Evolutionary conservation across 2,329 filamentous ascomycete species (phyloP).

Genomic region (Phyllosticta citribraziliensis): DNA sequence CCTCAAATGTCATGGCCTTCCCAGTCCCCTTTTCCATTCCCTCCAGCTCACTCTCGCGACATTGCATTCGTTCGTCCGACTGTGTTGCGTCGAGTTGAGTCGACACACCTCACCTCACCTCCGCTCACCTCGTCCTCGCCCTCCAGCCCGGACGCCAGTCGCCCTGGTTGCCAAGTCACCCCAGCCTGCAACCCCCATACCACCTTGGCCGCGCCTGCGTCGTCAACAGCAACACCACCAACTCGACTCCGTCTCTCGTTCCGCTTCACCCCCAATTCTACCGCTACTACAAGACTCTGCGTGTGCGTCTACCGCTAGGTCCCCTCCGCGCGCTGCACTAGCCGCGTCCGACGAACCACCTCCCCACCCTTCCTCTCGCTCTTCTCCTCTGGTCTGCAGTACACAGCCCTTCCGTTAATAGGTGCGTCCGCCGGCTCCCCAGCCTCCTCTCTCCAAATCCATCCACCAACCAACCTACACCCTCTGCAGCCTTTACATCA

Average conservation of each 20-base stretch:
- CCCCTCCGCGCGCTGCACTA: not conserved
- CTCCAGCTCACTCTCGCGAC: not conserved
- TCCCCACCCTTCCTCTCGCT: not conserved
- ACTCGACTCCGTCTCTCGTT: not conserved
- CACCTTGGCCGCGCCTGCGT: not conserved
- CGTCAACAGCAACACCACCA: not conserved
- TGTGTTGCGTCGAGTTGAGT: not conserved
- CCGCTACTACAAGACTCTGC: not conserved
- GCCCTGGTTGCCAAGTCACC: not conserved
- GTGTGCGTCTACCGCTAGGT: not conserved
- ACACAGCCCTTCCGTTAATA: not conserved
- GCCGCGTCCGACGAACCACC: not conserved
- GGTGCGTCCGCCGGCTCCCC: not conserved
- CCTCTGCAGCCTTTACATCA: not conserved
- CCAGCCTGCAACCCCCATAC: not conserved
- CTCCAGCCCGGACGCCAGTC: not conserved
- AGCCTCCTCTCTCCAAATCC: not conserved
- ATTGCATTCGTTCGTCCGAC: constrained; percentile 10
- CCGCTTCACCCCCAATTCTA: not conserved
- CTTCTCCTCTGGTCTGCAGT: not conserved
- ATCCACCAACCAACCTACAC: not conserved
- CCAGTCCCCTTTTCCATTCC: constrained; percentile 10
- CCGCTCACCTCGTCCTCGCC: no score
- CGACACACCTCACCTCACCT: not conserved
- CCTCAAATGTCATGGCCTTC: constrained; percentile 11